A percentile compares a stretch with the other conserved stretches of the same genome.
These are phyloP conservation scores for Fragilaria radians DNA, from an alignment of 108 stramenopile species.

Conservation along the genomic window DNA sequence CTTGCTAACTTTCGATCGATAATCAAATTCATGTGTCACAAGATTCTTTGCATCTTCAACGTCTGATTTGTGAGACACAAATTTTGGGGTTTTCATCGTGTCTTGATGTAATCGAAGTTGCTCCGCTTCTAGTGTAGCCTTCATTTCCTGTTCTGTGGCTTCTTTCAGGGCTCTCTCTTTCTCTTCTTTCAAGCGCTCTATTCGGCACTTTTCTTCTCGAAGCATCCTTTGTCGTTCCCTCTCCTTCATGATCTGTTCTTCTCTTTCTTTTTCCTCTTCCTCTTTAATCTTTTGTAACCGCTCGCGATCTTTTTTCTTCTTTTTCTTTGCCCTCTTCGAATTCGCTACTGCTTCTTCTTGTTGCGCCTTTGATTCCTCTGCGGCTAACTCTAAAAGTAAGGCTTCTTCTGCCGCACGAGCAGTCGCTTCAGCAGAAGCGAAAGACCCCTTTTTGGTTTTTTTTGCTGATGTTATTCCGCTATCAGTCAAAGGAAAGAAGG, in stretches of 20 bases:
- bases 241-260: constrained; percentile 44
- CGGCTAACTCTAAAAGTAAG: constrained; percentile 67
- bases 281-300: constrained; percentile 67
- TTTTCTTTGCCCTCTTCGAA: constrained; percentile 79
- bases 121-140: constrained; percentile 15
- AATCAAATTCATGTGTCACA: not conserved
- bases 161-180: constrained; percentile 15
- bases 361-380: constrained; percentile 65
- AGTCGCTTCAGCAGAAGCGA: constrained; percentile 62
- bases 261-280: constrained; percentile 57
- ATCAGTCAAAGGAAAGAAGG: constrained; percentile 17
- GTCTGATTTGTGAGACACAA: constrained; percentile 11
- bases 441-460: constrained; percentile 57
- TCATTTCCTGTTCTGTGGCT: constrained; percentile 1
- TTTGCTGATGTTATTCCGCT: constrained; percentile 29
- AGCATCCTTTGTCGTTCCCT: constrained; percentile 36
- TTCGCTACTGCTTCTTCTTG: constrained; percentile 61
- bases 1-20: constrained; percentile 6
- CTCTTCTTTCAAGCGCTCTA: constrained; percentile 42
- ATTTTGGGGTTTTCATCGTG: constrained; percentile 6
- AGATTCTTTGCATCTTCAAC: constrained; percentile 8
- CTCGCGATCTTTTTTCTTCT: constrained; percentile 82
- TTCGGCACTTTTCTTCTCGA: constrained; percentile 36
- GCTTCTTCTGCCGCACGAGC: constrained; percentile 82
- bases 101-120: constrained; percentile 13